These are phyloP conservation scores for Xylariaceae sp. DNA, from an alignment of 2,329 filamentous ascomycete genomes.

Conservation along the genomic window DNA sequence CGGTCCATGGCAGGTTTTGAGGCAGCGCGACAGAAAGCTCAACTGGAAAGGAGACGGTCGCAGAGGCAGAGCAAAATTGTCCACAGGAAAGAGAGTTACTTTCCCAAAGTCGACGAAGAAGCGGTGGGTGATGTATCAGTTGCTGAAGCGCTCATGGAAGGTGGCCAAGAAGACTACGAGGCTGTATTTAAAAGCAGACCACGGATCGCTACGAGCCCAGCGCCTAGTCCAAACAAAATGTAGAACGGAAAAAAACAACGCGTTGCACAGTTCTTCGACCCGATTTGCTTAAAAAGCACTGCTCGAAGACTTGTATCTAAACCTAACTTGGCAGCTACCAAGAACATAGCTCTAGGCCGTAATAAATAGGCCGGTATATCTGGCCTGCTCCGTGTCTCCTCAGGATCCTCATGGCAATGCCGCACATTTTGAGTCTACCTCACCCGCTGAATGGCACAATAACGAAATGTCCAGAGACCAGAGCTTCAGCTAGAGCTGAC, in stretches of 20 bases:
- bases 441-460: too few relatives aligned
- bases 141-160: conserved; percentile 67
- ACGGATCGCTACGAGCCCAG: conserved; percentile 77
- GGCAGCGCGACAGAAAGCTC: conserved; percentile 64
- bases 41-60: conserved; percentile 61
- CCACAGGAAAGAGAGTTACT: conserved; percentile 52
- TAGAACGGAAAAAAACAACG: neutral
- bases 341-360: neutral
- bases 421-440: neutral
- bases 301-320: neutral
- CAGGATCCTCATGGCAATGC: too few relatives aligned
- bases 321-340: neutral
- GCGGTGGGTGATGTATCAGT: conserved; percentile 38
- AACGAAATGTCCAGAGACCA: too few relatives aligned
- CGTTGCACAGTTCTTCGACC: neutral
- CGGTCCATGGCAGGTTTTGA: conserved; percentile 68
- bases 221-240: conserved; percentile 50
- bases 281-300: neutral
- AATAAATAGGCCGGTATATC: neutral
- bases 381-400: neutral
- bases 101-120: conserved; percentile 56
- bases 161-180: conserved; percentile 65
- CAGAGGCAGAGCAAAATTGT: conserved; percentile 52
- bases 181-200: conserved; percentile 86
- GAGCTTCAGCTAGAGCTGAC: too few relatives aligned